These are phyloP conservation scores for Chlorella variabilis DNA, from an alignment of 163 green algal genomes.

Conservation along the genomic window DNA sequence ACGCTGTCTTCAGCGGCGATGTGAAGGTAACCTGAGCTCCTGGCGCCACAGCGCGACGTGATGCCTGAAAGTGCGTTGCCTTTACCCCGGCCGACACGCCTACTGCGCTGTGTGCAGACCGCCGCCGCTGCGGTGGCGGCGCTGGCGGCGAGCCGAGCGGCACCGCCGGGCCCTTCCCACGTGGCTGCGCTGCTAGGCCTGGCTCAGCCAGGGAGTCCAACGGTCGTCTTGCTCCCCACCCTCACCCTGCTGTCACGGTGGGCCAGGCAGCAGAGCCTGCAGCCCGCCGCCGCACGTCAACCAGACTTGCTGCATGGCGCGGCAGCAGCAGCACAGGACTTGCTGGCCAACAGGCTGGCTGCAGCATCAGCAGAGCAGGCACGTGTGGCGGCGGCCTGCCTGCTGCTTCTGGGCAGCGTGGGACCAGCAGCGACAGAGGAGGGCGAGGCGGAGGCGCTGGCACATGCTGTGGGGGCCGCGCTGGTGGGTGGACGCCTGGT, in stretches of 20 bases:
- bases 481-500: neutral
- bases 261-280: conserved; percentile 12
- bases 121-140: neutral
- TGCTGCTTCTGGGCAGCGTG: conserved; percentile 26
- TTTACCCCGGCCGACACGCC: too few relatives aligned
- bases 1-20: too few relatives aligned
- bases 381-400: neutral
- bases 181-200: neutral
- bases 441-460: neutral
- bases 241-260: conserved; percentile 15
- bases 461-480: neutral
- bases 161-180: neutral
- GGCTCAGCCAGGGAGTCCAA: neutral
- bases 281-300: neutral
- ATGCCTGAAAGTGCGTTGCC: too few relatives aligned
- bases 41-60: too few relatives aligned
- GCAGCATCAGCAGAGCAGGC: neutral
- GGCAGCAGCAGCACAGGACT: neutral
- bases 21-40: too few relatives aligned
- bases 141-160: neutral
- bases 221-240: neutral
- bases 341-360: neutral
- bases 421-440: neutral
- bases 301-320: neutral
- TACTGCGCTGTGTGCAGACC: neutral